These are phyloP conservation scores for Kluyveromyces nonfermentans DNA, from an alignment of 805 yeast genomes.

Conservation along the genomic window DNA sequence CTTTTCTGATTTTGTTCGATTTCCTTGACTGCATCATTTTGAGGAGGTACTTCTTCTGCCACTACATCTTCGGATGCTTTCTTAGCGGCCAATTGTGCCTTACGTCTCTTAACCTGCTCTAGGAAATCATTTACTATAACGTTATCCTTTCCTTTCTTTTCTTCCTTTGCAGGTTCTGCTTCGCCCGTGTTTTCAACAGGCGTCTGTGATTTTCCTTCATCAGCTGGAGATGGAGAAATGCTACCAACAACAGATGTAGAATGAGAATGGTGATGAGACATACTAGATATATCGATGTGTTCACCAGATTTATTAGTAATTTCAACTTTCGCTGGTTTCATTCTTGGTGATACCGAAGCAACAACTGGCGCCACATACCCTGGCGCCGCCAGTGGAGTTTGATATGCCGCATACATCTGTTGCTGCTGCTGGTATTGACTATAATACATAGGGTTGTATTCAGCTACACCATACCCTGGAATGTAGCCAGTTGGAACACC, in stretches of 20 bases:
- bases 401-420: constrained; percentile 1
- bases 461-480: constrained; percentile 3
- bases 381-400: not conserved
- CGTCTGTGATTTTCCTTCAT: constrained; percentile 1
- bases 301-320: constrained; percentile 29
- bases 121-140: constrained; percentile 20
- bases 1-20: not conserved
- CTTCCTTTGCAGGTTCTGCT: constrained; percentile 5
- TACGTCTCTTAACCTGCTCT: constrained; percentile 24
- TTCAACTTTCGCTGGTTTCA: constrained; percentile 15
- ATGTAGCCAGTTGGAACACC: constrained; percentile 2
- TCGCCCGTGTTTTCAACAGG: not conserved
- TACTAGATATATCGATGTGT: constrained; percentile 13
- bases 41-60: constrained; percentile 4
- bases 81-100: constrained; percentile 23
- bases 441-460: constrained; percentile 3
- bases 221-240: constrained; percentile 1
- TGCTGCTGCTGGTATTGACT: constrained; percentile 3
- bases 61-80: constrained; percentile 9
- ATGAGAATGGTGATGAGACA: constrained; percentile 1
- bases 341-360: not conserved
- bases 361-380: constrained; percentile 1
- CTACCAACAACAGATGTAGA: constrained; percentile 4
- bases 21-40: not conserved
- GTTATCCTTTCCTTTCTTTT: constrained; percentile 11